Percentiles rank a stretch among this genome's conserved stretches.
Conservation (phyloP, 352 stramenopile species). For the Phytopythium kandeliae region DNA sequence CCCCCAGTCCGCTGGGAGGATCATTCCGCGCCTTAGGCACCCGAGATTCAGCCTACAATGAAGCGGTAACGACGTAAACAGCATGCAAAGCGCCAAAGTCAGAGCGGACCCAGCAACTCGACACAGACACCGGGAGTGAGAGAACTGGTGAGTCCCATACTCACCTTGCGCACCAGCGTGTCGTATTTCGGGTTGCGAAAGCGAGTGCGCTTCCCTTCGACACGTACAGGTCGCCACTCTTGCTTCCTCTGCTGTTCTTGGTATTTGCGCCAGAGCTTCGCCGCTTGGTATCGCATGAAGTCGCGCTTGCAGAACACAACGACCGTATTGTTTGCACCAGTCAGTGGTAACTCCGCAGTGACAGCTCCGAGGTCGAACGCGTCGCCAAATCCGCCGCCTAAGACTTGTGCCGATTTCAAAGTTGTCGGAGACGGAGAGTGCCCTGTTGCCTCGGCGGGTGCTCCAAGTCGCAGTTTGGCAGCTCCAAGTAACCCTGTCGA, state of each 20-base stretch:
- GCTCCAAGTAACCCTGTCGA: too few species aligned
- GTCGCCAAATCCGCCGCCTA: not conserved
- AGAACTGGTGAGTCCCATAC: not conserved
- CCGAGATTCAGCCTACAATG: not conserved
- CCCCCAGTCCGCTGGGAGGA: too few species aligned
- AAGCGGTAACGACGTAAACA: not conserved
- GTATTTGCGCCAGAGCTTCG: slow-evolving; percentile 67
- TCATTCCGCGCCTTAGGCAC: not conserved
- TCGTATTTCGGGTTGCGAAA: slow-evolving; percentile 39
- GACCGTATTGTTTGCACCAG: slow-evolving; percentile 40
- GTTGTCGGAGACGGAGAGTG: not conserved
- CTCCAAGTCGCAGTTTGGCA: not conserved
- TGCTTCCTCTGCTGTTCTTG: slow-evolving; percentile 54
- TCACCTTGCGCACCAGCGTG: slow-evolving; percentile 5
- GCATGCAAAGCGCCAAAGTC: not conserved
- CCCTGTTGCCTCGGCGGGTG: not conserved
- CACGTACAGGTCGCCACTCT: slow-evolving; percentile 35
- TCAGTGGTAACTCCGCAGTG: not conserved
- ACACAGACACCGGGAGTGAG: too few species aligned
- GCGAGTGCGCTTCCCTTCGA: slow-evolving; percentile 46
- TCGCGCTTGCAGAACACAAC: slow-evolving; percentile 81
- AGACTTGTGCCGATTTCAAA: not conserved
- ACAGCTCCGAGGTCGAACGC: not conserved
- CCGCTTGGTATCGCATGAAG: slow-evolving; percentile 71
- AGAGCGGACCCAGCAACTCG: not conserved